phyloP scores from a whole-genome alignment of 2,329 filamentous ascomycete genomes.

The Apiospora koreana region DNA sequence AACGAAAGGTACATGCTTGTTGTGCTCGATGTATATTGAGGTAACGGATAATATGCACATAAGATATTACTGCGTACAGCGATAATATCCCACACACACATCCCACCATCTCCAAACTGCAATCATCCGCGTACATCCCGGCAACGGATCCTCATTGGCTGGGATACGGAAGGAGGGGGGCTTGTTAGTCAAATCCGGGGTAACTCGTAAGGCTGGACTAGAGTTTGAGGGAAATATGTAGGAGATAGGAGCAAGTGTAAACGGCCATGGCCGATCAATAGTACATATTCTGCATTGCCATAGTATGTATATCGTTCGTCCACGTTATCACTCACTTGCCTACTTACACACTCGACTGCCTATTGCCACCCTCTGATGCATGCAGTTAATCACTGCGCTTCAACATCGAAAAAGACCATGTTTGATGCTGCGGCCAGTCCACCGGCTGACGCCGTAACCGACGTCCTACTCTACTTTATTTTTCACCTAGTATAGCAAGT shows the following conservation, averaged over 20 bases:
- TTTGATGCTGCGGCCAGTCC: background rate
- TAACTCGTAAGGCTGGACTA: background rate
- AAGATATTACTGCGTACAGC: background rate
- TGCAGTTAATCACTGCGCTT: background rate
- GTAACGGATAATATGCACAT: background rate
- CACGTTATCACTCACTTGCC: background rate
- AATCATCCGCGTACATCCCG: background rate
- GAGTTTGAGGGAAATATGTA: background rate
- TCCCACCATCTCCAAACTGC: background rate
- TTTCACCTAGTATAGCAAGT: background rate
- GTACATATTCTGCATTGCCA: background rate
- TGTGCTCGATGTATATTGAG: background rate
- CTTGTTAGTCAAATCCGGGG: background rate
- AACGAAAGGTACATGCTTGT: background rate
- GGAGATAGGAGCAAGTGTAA: background rate
- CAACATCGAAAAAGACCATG: background rate
- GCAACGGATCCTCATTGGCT: background rate
- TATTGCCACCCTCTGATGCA: background rate
- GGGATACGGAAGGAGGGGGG: background rate
- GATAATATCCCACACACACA: background rate
- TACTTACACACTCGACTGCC: background rate
- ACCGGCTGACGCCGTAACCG: background rate
- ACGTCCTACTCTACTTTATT: background rate
- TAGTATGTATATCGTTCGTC: no score
- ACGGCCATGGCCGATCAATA: background rate